A percentile compares a stretch with the other conserved stretches of the same genome.
Evolutionary conservation across 116 monocot genomes (phyloP).

Genomic region (Dioscorea cayenensis): DNA sequence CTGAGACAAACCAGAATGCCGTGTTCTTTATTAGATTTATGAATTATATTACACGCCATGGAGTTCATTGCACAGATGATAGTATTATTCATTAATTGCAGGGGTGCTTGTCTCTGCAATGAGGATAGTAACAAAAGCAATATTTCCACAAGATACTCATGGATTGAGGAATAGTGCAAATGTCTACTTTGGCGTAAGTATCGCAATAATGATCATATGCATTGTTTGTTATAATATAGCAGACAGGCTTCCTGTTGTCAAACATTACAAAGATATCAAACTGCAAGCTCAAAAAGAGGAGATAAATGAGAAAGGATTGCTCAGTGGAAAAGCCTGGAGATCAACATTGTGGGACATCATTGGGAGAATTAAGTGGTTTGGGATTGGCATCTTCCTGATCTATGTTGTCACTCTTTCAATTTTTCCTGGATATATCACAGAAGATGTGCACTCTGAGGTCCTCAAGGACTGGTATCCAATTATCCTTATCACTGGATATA

Average conservation of each 20-base stretch:
- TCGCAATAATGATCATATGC: slow-evolving; percentile 45
- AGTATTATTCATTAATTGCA: slow-evolving; percentile 7
- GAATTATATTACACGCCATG: no score
- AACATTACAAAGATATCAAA: slow-evolving; percentile 44
- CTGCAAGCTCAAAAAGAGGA: slow-evolving; percentile 35
- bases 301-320: slow-evolving; percentile 3
- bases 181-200: slow-evolving; percentile 41
- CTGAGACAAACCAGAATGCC: no score
- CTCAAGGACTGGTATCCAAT: slow-evolving; percentile 62
- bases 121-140: slow-evolving; percentile 42
- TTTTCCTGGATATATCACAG: slow-evolving; percentile 60
- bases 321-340: slow-evolving; percentile 34
- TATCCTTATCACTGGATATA: slow-evolving; percentile 45
- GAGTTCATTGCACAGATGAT: no score
- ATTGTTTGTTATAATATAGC: slow-evolving; percentile 54
- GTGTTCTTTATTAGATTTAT: no score
- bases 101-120: slow-evolving; percentile 52
- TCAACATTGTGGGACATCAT: slow-evolving; percentile 40
- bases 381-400: slow-evolving; percentile 40
- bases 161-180: slow-evolving; percentile 56
- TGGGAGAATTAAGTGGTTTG: slow-evolving; percentile 39
- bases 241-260: slow-evolving; percentile 40
- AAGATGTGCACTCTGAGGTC: slow-evolving; percentile 51
- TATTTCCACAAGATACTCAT: slow-evolving; percentile 38
- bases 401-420: slow-evolving; percentile 53